phyloP scores from a whole-genome alignment of 2,329 filamentous ascomycete genomes.

The Colletotrichum brevisporum region DNA sequence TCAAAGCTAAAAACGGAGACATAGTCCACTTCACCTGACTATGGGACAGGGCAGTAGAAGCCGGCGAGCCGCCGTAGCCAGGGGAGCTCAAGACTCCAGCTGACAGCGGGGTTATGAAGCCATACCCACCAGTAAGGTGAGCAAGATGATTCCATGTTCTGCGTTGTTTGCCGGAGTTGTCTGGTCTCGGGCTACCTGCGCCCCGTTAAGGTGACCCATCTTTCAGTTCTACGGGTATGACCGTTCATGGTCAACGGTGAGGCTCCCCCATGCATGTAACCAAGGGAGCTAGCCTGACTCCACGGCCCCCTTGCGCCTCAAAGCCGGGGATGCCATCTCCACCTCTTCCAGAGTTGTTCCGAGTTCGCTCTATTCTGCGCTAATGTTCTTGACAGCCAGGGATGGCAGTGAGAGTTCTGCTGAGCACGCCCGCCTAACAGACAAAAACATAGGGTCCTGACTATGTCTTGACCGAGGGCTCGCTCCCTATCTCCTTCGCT shows the following conservation, averaged over 20 bases:
- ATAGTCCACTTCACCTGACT: conserved; percentile 15
- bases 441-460: background rate
- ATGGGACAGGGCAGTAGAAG: background rate
- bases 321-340: background rate
- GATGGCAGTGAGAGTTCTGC: background rate
- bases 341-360: background rate
- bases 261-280: background rate
- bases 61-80: conserved; percentile 8
- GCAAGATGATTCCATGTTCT: background rate
- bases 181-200: background rate
- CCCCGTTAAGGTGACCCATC: background rate
- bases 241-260: conserved; percentile 1
- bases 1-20: background rate
- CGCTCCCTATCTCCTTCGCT: conserved; percentile 6
- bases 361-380: background rate
- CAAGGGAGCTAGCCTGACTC: background rate
- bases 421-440: background rate
- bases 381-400: background rate
- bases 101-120: background rate
- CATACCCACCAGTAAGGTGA: background rate
- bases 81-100: background rate
- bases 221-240: conserved; percentile 1
- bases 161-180: background rate
- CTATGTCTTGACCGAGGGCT: no score
- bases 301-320: background rate